Base-by-base conservation (phyloP, 108 stramenopile species). In the Skeletonema costatum region DNA sequence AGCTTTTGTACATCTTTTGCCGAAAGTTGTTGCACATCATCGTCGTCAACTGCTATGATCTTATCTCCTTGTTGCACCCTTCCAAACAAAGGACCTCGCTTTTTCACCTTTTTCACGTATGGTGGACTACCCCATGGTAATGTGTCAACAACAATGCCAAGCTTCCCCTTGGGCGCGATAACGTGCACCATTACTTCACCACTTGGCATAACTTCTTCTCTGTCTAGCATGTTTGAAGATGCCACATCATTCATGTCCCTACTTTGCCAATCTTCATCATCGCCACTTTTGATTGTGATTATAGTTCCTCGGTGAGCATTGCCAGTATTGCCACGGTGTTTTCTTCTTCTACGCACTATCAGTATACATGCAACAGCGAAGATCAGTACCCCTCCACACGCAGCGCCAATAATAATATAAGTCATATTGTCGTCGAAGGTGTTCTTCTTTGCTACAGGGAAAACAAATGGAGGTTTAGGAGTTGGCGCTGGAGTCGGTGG, bases 31-130 rank as follows among this genome's bases (percentile, higher is more conserved):
- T 65, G 73, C 32, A 73, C 73, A 59, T 93, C 90, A n/a, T 82
- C 71, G 58, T 86, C 78, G 60, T 93, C 89, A 69, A 93, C 89
- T 44, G 89, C 87, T 16, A 90, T 66, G 59, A 93, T 88, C 13
- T 81, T 70, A 64, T 93, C 92, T n/a, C 90, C 92, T 4, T 81
- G 62, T n/a, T 51, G 60, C 5, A 93, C 25, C 48, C 70, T 65
- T 29, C 86, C 89, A 58, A 77, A 64, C 19, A 93, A 53, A 2
- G 85, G 71, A 68, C 84, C 83, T 5, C 51, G 66, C 3, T 71
- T 48, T 19, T 88, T 87, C n/a, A 93, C 80, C 21, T 75, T 70
- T 46, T 82, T 76, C 4, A 93, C 86, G 12, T 89, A 80, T 7
- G 89, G 85, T 25, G 62, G 48, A 16, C 73, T 62, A 46, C 61